These are phyloP conservation scores for Cucurbita ficifolia DNA, from an alignment of 306 rosid species.

Conservation along the genomic window DNA sequence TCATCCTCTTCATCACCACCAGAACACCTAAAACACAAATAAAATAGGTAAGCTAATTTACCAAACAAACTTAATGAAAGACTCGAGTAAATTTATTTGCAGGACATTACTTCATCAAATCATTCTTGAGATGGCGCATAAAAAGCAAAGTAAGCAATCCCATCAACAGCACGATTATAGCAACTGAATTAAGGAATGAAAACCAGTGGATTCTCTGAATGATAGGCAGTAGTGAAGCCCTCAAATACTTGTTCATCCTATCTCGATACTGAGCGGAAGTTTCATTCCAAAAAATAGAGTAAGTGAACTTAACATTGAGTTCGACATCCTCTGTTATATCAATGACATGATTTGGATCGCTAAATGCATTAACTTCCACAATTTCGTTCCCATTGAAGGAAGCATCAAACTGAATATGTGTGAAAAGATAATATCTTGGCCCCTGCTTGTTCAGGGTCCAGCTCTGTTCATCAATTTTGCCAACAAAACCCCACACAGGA, in stretches of 20 bases:
- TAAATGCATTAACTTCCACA: conserved; percentile 46
- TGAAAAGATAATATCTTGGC: conserved; percentile 42
- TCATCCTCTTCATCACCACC: conserved; percentile 52
- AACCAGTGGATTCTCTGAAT: conserved; percentile 65
- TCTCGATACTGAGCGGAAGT: conserved; percentile 32
- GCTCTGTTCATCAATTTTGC: conserved; percentile 49
- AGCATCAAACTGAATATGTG: conserved; percentile 54
- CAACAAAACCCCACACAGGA: conserved; percentile 73
- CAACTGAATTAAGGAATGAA: conserved; percentile 60
- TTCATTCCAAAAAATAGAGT: conserved; percentile 61
- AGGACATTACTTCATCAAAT: conserved; percentile 50
- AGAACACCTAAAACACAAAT: conserved; percentile 31
- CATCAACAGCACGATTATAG: conserved; percentile 50
- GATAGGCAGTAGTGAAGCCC: conserved; percentile 45
- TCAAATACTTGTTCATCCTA: conserved; percentile 57
- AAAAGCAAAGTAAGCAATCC: conserved; percentile 64
- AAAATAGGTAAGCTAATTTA: conserved; percentile 12
- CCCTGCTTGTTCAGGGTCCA: conserved; percentile 28
- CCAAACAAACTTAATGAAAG: neutral
- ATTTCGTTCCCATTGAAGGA: conserved; percentile 50
- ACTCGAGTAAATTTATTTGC: neutral
- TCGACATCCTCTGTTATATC: conserved; percentile 54
- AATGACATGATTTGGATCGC: conserved; percentile 48
- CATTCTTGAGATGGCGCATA: conserved; percentile 53
- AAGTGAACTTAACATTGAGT: conserved; percentile 51